Conservation (phyloP, 2,329 filamentous ascomycete species). For the Bertia moriformis region DNA sequence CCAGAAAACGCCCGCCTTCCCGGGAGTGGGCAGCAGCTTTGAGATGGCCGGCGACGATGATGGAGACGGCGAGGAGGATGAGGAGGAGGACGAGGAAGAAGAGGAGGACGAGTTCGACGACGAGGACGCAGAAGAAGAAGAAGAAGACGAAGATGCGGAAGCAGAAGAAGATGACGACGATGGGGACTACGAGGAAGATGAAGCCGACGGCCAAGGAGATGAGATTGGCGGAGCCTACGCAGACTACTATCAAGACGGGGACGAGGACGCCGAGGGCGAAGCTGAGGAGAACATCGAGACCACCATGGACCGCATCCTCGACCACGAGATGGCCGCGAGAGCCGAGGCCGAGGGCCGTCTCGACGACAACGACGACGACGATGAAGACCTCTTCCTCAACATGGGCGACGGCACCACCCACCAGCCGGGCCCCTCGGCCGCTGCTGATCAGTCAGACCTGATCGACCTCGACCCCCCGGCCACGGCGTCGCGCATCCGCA, state of each 20-base stretch:
- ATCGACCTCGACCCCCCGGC: constrained; percentile 40
- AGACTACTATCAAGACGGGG: constrained; percentile 22
- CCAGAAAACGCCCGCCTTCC: too few species aligned
- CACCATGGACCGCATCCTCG: constrained; percentile 18
- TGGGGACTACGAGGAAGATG: constrained; percentile 13
- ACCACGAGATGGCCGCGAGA: constrained; percentile 18
- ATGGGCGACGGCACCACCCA: constrained; percentile 20
- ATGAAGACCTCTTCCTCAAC: constrained; percentile 28
- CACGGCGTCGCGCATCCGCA: constrained; percentile 33
- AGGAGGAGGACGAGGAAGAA: constrained; percentile 15
- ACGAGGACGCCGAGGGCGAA: constrained; percentile 20
- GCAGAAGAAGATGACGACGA: constrained; percentile 8
- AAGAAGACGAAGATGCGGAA: constrained; percentile 3
- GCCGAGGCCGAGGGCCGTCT: constrained; percentile 9
- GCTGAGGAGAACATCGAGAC: constrained; percentile 23
- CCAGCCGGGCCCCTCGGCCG: constrained; percentile 2
- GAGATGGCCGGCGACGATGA: constrained; percentile 14
- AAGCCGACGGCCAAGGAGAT: too few species aligned
- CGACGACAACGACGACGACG: constrained; percentile 3
- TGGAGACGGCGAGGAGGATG: constrained; percentile 12
- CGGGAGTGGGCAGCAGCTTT: constrained; percentile 9
- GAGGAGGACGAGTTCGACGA: constrained; percentile 21
- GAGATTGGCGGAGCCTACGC: constrained; percentile 15
- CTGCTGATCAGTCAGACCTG: constrained; percentile 31
- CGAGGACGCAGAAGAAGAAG: constrained; percentile 22